Percentiles rank a stretch among this genome's conserved stretches.
Conservation (phyloP, 2,329 filamentous ascomycete genomes). For the Ceratocystis cubensis region DNA sequence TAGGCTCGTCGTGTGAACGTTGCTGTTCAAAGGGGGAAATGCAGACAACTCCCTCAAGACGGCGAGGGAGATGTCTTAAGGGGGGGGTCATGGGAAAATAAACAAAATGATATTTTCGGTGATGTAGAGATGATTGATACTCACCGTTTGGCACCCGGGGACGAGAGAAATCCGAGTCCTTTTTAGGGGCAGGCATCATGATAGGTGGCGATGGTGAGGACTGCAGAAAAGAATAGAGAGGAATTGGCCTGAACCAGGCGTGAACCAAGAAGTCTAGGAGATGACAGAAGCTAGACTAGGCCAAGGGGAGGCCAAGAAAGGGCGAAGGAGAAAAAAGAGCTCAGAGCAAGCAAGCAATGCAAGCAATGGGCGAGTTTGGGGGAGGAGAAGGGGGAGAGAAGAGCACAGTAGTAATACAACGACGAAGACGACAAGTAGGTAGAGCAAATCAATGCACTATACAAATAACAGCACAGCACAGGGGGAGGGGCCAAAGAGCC, state of each 20-base stretch:
- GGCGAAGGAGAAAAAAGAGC: neutral
- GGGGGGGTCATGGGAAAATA: neutral
- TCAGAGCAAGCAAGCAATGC: constrained; percentile 15
- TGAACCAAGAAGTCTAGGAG: constrained; percentile 5
- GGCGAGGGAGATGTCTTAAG: neutral
- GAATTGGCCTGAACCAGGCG: neutral
- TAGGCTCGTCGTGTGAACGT: neutral
- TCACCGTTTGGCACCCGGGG: constrained; percentile 31
- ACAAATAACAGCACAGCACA: no score
- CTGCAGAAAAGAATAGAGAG: constrained; percentile 11
- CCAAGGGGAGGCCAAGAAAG: neutral
- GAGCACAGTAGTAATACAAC: neutral
- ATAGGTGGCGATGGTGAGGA: constrained; percentile 11
- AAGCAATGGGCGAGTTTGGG: constrained; percentile 9
- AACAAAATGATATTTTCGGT: constrained; percentile 17
- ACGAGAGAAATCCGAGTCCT: constrained; percentile 27
- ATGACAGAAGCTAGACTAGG: constrained; percentile 6
- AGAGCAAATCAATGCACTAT: no score
- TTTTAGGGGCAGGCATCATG: constrained; percentile 32
- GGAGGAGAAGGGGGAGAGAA: neutral
- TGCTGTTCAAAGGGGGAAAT: neutral
- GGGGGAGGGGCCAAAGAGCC: no score
- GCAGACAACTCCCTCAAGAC: neutral
- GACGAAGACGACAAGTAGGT: no score
- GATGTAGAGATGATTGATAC: constrained; percentile 15